Conservation (phyloP, 2,329 filamentous ascomycete species). For the Ascocoryne sarcoides region DNA sequence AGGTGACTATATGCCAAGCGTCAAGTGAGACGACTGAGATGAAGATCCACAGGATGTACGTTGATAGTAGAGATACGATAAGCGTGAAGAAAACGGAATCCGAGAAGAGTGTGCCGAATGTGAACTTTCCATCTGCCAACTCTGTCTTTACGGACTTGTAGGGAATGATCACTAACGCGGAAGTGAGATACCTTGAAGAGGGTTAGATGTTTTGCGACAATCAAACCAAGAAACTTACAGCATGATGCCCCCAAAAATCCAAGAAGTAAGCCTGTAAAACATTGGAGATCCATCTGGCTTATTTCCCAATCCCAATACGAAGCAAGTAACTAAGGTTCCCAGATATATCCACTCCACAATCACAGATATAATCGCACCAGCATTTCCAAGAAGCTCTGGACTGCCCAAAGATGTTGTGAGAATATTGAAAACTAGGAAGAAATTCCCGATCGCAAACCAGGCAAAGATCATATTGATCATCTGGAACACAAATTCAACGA, state of each 20-base stretch:
- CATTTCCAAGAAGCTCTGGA: constrained; percentile 58
- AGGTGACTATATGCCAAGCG: constrained; percentile 96
- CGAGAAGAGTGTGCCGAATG: constrained; percentile 62
- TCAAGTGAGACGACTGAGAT: constrained; percentile 90
- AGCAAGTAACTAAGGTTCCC: constrained; percentile 80
- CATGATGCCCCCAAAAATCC: constrained; percentile 94
- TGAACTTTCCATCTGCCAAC: constrained; percentile 54
- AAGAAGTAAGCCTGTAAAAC: constrained; percentile 88
- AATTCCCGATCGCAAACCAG: constrained; percentile 52
- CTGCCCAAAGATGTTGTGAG: constrained; percentile 75
- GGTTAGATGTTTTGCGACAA: constrained; percentile 1
- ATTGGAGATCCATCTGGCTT: constrained; percentile 84
- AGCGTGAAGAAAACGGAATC: constrained; percentile 86
- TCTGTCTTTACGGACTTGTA: constrained; percentile 73
- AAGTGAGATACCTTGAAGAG: constrained; percentile 64
- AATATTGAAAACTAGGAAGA: constrained; percentile 39
- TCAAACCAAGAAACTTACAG: constrained; percentile 43
- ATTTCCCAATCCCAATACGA: constrained; percentile 87
- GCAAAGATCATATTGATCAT: constrained; percentile 60
- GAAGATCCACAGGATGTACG: constrained; percentile 84
- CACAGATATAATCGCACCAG: constrained; percentile 73
- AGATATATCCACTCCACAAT: constrained; percentile 94
- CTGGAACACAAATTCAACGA: constrained; percentile 64
- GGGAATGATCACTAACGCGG: constrained; percentile 86
- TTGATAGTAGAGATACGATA: constrained; percentile 83